A percentile compares a stretch with the other conserved stretches of the same genome.
Evolutionary conservation across 805 yeast species (phyloP).

Genomic region (Peterozyma toletana): DNA sequence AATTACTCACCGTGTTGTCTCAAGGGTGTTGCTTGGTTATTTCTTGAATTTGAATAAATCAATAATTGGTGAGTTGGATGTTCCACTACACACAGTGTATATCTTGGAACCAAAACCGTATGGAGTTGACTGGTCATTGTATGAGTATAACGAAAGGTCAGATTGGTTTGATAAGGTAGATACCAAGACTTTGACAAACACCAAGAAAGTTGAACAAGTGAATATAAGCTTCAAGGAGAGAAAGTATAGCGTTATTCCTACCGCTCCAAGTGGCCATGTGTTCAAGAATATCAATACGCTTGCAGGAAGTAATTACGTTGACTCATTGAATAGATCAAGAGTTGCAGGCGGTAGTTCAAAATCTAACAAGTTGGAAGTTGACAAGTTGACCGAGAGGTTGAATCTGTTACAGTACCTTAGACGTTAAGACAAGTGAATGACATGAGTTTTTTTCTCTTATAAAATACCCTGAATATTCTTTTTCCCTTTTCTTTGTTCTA

Average conservation of each 20-base stretch:
- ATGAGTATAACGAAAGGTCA: slow-evolving; percentile 71
- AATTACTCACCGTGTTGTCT: slow-evolving; percentile 86
- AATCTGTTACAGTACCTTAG: slow-evolving; percentile 4
- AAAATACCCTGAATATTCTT: too few species aligned
- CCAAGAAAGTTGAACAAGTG: slow-evolving; percentile 58
- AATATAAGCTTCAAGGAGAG: slow-evolving; percentile 66
- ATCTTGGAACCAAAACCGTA: slow-evolving; percentile 89
- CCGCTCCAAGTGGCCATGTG: slow-evolving; percentile 42
- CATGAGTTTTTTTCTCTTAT: neutral
- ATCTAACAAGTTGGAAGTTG: slow-evolving; percentile 5
- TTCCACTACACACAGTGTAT: slow-evolving; percentile 87
- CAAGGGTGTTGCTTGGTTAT: slow-evolving; percentile 81
- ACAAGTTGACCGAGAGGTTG: slow-evolving; percentile 7
- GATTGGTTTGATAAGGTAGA: slow-evolving; percentile 74
- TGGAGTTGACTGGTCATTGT: slow-evolving; percentile 90
- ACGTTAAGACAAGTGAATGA: neutral
- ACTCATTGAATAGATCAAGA: slow-evolving; percentile 1
- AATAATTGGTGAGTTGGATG: slow-evolving; percentile 82
- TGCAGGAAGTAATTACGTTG: neutral
- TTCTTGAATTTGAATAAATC: slow-evolving; percentile 77
- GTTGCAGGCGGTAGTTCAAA: neutral
- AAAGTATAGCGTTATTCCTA: slow-evolving; percentile 68
- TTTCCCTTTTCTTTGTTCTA: neutral
- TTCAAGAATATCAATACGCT: slow-evolving; percentile 1
- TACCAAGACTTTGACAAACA: slow-evolving; percentile 33